Conservation (phyloP, 495 filamentous ascomycete species). For the Hypoxylon cercidicola region DNA sequence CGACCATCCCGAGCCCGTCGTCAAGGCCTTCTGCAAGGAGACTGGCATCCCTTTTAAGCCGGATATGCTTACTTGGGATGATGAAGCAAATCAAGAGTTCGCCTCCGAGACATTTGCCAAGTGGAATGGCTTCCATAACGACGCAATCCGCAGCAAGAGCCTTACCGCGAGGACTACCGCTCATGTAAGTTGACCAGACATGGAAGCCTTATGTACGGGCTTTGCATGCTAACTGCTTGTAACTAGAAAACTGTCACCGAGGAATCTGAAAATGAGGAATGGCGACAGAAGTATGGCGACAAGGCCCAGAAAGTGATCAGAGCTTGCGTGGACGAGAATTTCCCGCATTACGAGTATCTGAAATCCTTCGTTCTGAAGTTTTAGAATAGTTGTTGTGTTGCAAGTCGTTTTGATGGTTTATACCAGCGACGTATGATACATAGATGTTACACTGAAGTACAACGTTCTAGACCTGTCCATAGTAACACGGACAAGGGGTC, state of each 20-base stretch:
- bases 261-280: conserved; percentile 79
- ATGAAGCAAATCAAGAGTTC: conserved; percentile 69
- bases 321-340: conserved; percentile 78
- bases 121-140: conserved; percentile 96
- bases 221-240: conserved; percentile 3
- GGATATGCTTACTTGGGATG: conserved; percentile 85
- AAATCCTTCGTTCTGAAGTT: conserved; percentile 84
- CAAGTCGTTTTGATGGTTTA: background rate
- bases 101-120: conserved; percentile 85
- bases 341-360: conserved; percentile 89
- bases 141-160: conserved; percentile 82
- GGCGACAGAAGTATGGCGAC: conserved; percentile 83
- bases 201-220: background rate
- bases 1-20: conserved; percentile 76
- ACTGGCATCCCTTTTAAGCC: conserved; percentile 76
- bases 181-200: conserved; percentile 69
- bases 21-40: conserved; percentile 80
- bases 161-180: conserved; percentile 69
- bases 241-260: conserved; percentile 50
- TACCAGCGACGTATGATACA: conserved; percentile 31
- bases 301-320: conserved; percentile 79
- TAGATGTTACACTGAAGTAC: conserved; percentile 36
- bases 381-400: conserved; percentile 19
- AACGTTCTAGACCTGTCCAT: conserved; percentile 15
- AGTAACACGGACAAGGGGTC: conserved; percentile 17